Conservation (phyloP, 345 rosid genomes). For the Camelina sativa region DNA sequence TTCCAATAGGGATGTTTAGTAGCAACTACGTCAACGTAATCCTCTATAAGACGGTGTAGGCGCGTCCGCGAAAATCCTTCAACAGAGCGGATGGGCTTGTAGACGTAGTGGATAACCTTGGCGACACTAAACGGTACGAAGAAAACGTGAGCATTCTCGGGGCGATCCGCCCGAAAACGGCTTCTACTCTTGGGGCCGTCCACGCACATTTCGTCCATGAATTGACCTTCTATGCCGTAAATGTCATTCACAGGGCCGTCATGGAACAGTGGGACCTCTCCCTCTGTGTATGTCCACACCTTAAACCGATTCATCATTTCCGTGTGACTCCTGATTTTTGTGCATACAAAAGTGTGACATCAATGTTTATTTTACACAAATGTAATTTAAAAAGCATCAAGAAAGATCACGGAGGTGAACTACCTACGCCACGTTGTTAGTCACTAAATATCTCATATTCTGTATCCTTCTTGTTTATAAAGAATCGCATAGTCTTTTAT, state of each 20-base stretch:
- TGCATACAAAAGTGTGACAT: slow-evolving; percentile 25
- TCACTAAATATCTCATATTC: neutral
- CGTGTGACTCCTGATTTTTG: slow-evolving; percentile 56
- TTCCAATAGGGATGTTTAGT: slow-evolving; percentile 62
- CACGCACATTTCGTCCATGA: slow-evolving; percentile 62
- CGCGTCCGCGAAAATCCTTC: slow-evolving; percentile 54
- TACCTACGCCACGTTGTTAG: neutral
- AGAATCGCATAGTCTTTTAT: neutral
- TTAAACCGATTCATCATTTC: slow-evolving; percentile 70
- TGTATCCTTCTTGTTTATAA: neutral
- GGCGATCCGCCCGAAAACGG: slow-evolving; percentile 49
- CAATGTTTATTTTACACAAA: neutral
- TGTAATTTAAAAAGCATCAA: neutral
- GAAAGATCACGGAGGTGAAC: neutral
- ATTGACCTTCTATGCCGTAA: slow-evolving; percentile 69
- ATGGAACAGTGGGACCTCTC: slow-evolving; percentile 67
- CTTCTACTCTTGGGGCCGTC: slow-evolving; percentile 44
- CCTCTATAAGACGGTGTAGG: slow-evolving; percentile 58
- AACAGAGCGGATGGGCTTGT: slow-evolving; percentile 51
- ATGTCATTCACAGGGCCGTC: slow-evolving; percentile 65
- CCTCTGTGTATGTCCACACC: slow-evolving; percentile 77
- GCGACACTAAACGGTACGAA: slow-evolving; percentile 69
- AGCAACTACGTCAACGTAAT: slow-evolving; percentile 52
- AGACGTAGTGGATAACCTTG: slow-evolving; percentile 53
- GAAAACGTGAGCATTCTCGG: slow-evolving; percentile 56